Percentiles rank a stretch among this genome's conserved stretches.
Conservation (phyloP, 768 basidiomycete species). For the Boletales sp. region DNA sequence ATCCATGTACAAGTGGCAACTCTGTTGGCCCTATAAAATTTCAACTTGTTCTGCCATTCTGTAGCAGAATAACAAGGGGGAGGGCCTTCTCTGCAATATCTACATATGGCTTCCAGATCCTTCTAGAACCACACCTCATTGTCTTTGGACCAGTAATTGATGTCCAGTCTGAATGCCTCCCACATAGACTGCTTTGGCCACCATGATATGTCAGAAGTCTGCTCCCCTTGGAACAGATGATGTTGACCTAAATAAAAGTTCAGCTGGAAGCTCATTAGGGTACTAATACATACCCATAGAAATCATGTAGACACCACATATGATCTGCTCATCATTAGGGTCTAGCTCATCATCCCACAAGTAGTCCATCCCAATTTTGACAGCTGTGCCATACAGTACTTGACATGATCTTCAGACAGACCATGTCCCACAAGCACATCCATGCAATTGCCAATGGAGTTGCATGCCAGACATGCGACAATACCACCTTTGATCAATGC, state of each 20-base stretch:
- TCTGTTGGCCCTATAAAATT: neutral
- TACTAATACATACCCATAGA: neutral
- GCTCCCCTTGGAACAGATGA: neutral
- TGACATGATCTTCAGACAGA: neutral
- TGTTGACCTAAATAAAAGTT: neutral
- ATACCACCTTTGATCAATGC: constrained; percentile 4
- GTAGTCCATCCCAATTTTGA: neutral
- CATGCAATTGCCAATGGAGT: neutral
- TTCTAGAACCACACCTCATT: neutral
- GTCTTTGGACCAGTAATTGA: constrained; percentile 1
- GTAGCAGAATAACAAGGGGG: neutral
- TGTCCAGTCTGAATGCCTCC: neutral
- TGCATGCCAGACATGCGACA: neutral
- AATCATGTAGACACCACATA: constrained; percentile 3
- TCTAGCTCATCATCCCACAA: constrained; percentile 5
- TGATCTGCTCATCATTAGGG: neutral
- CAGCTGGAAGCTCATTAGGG: neutral
- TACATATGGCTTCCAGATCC: neutral
- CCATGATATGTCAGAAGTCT: neutral
- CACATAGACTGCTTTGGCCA: constrained; percentile 4
- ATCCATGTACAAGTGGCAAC: neutral
- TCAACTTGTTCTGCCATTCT: neutral
- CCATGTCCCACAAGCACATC: neutral
- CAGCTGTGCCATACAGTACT: neutral
- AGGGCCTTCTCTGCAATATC: neutral